Base-by-base conservation (phyloP, 2,329 filamentous ascomycete genomes). In the Botrytis squamosa region DNA sequence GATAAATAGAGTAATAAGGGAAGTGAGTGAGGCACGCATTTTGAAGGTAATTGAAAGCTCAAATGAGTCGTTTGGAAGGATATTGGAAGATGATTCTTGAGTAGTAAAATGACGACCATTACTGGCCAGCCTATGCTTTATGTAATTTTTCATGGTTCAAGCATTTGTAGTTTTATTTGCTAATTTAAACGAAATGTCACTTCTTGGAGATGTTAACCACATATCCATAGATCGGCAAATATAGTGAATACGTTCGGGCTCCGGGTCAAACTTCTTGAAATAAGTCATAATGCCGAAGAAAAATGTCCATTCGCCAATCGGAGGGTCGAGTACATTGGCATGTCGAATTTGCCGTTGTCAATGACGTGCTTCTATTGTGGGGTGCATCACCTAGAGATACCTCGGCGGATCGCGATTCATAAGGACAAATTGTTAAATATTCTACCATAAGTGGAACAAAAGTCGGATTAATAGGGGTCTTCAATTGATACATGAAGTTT, bases 301-400 rank as follows among this genome's bases (percentile, higher is more conserved):
- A 20, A 14, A 40, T n/a, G 10, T 9, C 10, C 22, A 33, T 22
- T 29, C 10, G 36, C 67, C 67, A 68, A 70, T 70, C 36, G 40
- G 25, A 55, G 18, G 49, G 16, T 29, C 20, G 2, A 44, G 18
- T 8, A 12, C n/a, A n/a, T n/a, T 33, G 38, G 9, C 4, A 70
- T 59, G 49, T 36, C 52, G 67, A 70, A 40, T 33, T 29, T 29
- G 20, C 36, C 33, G 36, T 42, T 44, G 18, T 33, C 29, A n/a
- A 70, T 70, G 67, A 70, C 49, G 67, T 70, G 67, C 67, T 70
- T 44, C n/a, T n/a, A 46, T 33, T 49, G n/a, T 46, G 42, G 60
- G 60, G 52, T 57, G n/a, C 52, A 57, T 33, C n/a, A 55, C 3
- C 52, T 29, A 29, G n/a, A 55, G 14, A 55, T 29, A 42, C 36